phyloP scores from a whole-genome alignment of 345 rosid species.

The Euphorbia peplus region DNA sequence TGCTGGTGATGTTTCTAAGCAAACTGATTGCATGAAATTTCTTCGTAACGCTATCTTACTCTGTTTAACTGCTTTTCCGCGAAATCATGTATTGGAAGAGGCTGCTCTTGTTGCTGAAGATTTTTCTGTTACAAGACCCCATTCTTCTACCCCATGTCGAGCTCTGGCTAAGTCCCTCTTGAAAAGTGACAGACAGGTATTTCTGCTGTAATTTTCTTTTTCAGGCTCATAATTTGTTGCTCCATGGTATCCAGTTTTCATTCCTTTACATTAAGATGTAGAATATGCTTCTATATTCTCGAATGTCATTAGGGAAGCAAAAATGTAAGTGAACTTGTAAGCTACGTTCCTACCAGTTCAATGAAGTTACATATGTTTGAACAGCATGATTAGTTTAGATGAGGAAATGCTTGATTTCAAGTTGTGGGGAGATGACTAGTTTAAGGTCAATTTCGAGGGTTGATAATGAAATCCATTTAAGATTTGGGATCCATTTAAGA shows the following conservation, averaged over 20 bases:
- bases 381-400: neutral
- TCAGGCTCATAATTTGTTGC: neutral
- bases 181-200: slow-evolving; percentile 91
- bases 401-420: too few relatives aligned
- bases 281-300: neutral
- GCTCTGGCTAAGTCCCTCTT: slow-evolving; percentile 81
- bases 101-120: slow-evolving; percentile 91
- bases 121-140: slow-evolving; percentile 51
- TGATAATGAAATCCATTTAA: neutral
- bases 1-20: slow-evolving; percentile 43
- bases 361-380: neutral
- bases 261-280: neutral
- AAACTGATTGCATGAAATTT: slow-evolving; percentile 66
- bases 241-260: neutral
- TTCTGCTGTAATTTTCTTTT: slow-evolving; percentile 15
- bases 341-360: neutral
- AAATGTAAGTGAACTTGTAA: neutral
- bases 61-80: slow-evolving; percentile 73
- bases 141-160: slow-evolving; percentile 72
- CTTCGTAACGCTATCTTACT: slow-evolving; percentile 78
- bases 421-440: too few relatives aligned
- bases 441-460: neutral
- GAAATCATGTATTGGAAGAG: slow-evolving; percentile 71
- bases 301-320: neutral
- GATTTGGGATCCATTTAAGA: too few relatives aligned